Evolutionary conservation across 129 eudicot genomes (phyloP), one percentile per base, ranked within the genome.

Genomic region (Chrysanthemum makinoi): DNA sequence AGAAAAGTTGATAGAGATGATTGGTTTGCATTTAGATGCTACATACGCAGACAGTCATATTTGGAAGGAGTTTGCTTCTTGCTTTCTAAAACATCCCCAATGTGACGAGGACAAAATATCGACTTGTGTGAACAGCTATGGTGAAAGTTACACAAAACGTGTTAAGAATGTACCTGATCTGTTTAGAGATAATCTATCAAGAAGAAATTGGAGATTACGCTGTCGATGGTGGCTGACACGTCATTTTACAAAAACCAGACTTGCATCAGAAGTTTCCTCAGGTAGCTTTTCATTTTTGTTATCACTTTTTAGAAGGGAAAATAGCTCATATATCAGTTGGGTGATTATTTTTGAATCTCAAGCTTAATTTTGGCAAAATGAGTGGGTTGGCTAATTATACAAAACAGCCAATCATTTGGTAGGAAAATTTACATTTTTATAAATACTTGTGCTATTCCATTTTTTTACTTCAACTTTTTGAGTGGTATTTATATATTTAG

Each of bases 191-290:
- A 39, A 81, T 11, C 53, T 67, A 46, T 30, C 80, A 30, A 80
- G 80, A 35, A 79, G 75, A 59, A 75, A 47, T 19, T 94, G 98
- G 97, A 81, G 74, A 67, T 30, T 87, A 6, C 95, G 96, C 72
- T 83, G 88, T 79, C 77, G 75, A 77, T 89, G 96, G 95, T 94
- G 98, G 98, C 66, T 70, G 77, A 80, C 80, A 17, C 97, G 95
- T 71, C 93, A 89, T 79, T 94, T 87, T 68, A 78, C 83, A 74
- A 80, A 50, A 55, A 75, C 72, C 1, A 80, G 63, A 47, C 88
- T 94, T 52, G 59, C 73, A 15, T 89, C 95, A 67, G 96, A 94
- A 73, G 56, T 87, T 61, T 71, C 82, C 33, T 69, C 87, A 65
- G 98, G 98, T 94, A 83, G 22, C 3, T 48, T 68, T 66, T 35